phyloP scores from a whole-genome alignment of 306 rosid species.

The Ceratonia siliqua region DNA sequence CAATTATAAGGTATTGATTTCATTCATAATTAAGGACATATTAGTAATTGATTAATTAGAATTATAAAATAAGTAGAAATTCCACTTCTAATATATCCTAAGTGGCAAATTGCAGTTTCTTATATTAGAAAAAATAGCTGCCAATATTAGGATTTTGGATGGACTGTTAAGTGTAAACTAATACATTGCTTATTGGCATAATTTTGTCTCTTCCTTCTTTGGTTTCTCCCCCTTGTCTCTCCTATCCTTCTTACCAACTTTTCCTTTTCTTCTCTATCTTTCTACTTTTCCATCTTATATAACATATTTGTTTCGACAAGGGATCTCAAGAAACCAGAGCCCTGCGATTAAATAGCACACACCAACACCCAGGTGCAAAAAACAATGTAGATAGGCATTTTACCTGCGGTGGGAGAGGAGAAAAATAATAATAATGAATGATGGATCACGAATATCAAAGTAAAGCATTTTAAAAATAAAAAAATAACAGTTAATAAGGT shows the following conservation, averaged over 20 bases:
- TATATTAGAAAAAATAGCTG: background rate
- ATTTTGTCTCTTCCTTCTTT: background rate
- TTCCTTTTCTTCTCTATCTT: background rate
- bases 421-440: background rate
- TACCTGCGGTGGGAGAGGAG: background rate
- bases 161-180: background rate
- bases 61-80: background rate
- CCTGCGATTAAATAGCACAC: background rate
- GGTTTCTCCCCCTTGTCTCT: background rate
- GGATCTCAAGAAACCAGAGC: background rate
- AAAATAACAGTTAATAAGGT: background rate
- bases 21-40: background rate
- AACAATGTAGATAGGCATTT: background rate
- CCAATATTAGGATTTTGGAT: background rate
- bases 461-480: background rate
- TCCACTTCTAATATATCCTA: background rate
- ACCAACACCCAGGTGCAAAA: background rate
- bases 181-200: background rate
- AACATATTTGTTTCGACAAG: background rate
- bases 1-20: background rate
- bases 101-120: background rate
- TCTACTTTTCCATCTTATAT: slow-evolving; percentile 5
- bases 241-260: background rate
- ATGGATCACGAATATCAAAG: background rate
- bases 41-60: background rate